These are phyloP conservation scores for Penicillium thymicola DNA, from an alignment of 2,329 filamentous ascomycete genomes.

Conservation along the genomic window DNA sequence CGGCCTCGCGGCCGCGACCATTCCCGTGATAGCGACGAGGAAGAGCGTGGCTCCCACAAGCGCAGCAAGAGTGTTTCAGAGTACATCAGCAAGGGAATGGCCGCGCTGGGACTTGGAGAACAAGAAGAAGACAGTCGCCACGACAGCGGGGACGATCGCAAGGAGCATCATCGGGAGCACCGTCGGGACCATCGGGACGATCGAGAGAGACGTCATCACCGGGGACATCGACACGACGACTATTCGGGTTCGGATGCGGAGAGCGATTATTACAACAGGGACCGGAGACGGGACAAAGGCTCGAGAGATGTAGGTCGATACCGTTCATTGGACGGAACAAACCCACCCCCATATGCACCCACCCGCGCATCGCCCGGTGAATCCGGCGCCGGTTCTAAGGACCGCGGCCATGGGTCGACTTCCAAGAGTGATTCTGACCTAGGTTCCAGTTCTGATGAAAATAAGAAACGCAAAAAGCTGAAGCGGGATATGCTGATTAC, in stretches of 20 bases:
- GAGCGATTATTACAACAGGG: slow-evolving; percentile 32
- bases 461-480: slow-evolving; percentile 61
- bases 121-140: slow-evolving; percentile 17
- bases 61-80: slow-evolving; percentile 48
- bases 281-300: slow-evolving; percentile 32
- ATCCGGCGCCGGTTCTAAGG: slow-evolving; percentile 7
- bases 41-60: slow-evolving; percentile 41
- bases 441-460: slow-evolving; percentile 61
- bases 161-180: slow-evolving; percentile 5
- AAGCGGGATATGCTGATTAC: slow-evolving; percentile 64
- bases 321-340: slow-evolving; percentile 26
- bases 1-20: slow-evolving; percentile 37
- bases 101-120: slow-evolving; percentile 43
- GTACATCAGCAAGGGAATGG: slow-evolving; percentile 45
- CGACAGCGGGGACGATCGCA: slow-evolving; percentile 17
- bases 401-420: slow-evolving; percentile 10
- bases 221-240: slow-evolving; percentile 25
- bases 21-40: slow-evolving; percentile 49
- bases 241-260: slow-evolving; percentile 43
- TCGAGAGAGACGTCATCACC: slow-evolving; percentile 30
- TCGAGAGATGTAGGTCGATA: slow-evolving; percentile 46
- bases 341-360: slow-evolving; percentile 23
- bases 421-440: slow-evolving; percentile 49
- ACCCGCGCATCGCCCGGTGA: slow-evolving; percentile 22
- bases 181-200: slow-evolving; percentile 17